Evolutionary conservation across 257 asterid genomes (phyloP).

Genomic region (Plantago major): DNA sequence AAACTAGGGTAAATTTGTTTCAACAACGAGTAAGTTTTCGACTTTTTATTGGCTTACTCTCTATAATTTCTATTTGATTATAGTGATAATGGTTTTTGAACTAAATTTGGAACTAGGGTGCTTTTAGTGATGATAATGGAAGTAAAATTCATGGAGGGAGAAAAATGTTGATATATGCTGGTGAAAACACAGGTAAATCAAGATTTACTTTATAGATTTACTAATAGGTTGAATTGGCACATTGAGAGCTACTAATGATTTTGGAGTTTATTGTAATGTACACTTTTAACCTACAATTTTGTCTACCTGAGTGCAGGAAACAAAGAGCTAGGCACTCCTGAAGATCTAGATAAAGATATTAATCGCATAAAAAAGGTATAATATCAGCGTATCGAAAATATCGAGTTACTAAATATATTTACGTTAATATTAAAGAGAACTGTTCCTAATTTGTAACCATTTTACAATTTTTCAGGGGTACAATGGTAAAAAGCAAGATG

Average conservation of each 20-base stretch:
- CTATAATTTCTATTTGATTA: too few relatives aligned
- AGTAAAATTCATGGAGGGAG: neutral
- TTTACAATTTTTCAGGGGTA: neutral
- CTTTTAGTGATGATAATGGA: too few relatives aligned
- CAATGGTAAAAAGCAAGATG: neutral
- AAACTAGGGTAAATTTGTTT: neutral
- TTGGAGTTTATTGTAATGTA: neutral
- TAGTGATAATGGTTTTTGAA: neutral
- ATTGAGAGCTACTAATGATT: neutral
- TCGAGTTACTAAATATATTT: too few relatives aligned
- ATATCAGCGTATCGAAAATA: neutral
- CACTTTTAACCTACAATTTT: neutral
- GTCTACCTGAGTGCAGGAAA: conserved; percentile 4
- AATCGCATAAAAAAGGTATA: neutral
- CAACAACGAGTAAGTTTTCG: neutral
- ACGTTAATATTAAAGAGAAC: too few relatives aligned
- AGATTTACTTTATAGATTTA: neutral
- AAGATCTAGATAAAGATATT: neutral
- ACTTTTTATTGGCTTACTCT: too few relatives aligned
- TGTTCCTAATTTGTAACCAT: too few relatives aligned
- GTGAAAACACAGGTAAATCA: neutral
- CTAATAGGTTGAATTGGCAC: neutral
- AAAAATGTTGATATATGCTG: neutral
- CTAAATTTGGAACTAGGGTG: too few relatives aligned
- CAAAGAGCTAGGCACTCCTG: neutral